Conservation (phyloP, 768 basidiomycete species). For the Rhizopogon vulgaris region DNA sequence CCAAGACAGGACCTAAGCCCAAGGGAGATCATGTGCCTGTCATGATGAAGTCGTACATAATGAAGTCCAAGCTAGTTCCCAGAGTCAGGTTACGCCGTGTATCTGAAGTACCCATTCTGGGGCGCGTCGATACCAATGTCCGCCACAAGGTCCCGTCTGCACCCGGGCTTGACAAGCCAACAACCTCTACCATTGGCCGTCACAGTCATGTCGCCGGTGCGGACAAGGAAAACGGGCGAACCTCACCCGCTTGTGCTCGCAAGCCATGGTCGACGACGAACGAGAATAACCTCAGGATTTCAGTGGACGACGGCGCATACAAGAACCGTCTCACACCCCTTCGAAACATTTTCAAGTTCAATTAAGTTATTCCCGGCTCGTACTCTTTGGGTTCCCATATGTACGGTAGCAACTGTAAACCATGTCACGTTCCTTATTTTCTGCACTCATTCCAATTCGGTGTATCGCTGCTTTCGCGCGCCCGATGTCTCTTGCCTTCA, state of each 20-base stretch:
- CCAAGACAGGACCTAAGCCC: neutral
- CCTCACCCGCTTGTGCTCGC: slow-evolving; percentile 7
- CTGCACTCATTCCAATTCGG: neutral
- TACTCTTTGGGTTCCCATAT: neutral
- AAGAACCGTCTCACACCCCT: slow-evolving; percentile 22
- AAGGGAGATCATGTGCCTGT: neutral
- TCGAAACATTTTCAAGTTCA: slow-evolving; percentile 28
- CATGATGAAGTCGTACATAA: slow-evolving; percentile 4
- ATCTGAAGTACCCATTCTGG: slow-evolving; percentile 4
- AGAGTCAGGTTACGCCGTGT: slow-evolving; percentile 9
- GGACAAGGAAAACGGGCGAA: slow-evolving; percentile 12
- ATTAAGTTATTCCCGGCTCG: slow-evolving; percentile 7
- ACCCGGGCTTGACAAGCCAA: slow-evolving; percentile 3
- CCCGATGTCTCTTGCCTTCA: neutral
- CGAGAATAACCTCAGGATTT: slow-evolving; percentile 17
- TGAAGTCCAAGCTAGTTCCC: slow-evolving; percentile 11
- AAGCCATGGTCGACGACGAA: slow-evolving; percentile 7
- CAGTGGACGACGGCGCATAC: slow-evolving; percentile 16
- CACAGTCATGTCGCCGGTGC: slow-evolving; percentile 9
- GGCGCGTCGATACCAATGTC: neutral
- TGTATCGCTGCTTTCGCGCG: neutral
- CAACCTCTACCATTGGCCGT: slow-evolving; percentile 7
- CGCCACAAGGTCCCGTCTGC: neutral
- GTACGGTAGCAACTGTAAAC: too few relatives aligned
- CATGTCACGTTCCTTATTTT: too few relatives aligned